Base-by-base conservation (phyloP, 1,284 basidiomycete species). In the Austropuccinia psidii region DNA sequence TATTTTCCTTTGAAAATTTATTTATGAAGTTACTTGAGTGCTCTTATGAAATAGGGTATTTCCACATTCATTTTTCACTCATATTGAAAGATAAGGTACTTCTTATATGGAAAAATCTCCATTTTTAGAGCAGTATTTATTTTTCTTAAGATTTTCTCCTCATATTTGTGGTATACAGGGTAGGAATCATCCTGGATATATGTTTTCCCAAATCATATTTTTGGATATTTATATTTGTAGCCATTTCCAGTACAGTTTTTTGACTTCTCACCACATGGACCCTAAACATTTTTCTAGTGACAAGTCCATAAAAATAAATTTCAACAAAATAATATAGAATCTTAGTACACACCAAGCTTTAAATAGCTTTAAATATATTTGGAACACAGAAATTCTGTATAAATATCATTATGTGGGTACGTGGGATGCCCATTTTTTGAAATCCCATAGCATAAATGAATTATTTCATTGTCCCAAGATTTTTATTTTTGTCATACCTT, bases 41-140 rank as follows among this genome's bases (percentile, higher is more conserved):
- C 78, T 0, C 69, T 70, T 27, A 84, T 73, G 0, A 77, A 79
- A 4, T 78, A 75, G 1, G 77, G 79, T 65, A 81, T 80, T 67
- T 84, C 82, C 0, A 84, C 76, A 75, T 86, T 86, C 75, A 86
- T 84, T 74, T 86, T 85, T 70, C 84, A 85, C 24, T 82, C 50
- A 50, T 80, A 84, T 15, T 78, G 75, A 1, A 76, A 74, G 1
- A 75, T 75, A 0, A 83, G 76, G 50, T 77, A 80, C 1, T 81
- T 81, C 58, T 73, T 78, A 73, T 83, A 82, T 0, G 83, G 82
- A 5, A 49, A 85, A 79, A 77, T 77, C 78, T 0, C 78, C 58
- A 61, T 84, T 84, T 7, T 21, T 2, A 33, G 13, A 49, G 6
- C 6, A 0, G 13, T 65, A 33, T 55, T 41, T 67, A n/a, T 49